Percentiles rank a stretch among this genome's conserved stretches.
Evolutionary conservation across 1,284 basidiomycete species (phyloP).

Genomic region (Psilocybe mexicana): DNA sequence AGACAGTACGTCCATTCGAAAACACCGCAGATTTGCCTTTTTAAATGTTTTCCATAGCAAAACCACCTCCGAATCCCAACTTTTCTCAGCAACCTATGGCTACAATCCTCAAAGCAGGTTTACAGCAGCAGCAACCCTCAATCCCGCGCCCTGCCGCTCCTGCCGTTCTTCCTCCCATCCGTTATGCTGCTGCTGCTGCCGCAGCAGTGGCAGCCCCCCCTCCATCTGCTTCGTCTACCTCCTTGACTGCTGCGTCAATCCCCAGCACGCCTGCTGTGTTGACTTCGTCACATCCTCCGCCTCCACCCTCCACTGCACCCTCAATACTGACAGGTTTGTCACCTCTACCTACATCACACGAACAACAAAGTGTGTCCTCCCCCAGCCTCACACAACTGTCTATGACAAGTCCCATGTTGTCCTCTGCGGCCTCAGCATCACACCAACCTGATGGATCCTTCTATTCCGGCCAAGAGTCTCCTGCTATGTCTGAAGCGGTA

Average conservation of each 20-base stretch:
- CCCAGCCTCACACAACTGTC: slow-evolving; percentile 81
- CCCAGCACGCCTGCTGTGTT: slow-evolving; percentile 50
- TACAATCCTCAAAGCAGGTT: slow-evolving; percentile 71
- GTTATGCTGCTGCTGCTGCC: slow-evolving; percentile 91
- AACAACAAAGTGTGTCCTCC: slow-evolving; percentile 62
- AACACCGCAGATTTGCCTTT: slow-evolving; percentile 6
- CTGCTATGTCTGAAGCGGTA: slow-evolving; percentile 68
- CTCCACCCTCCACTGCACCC: slow-evolving; percentile 37
- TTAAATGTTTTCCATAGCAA: slow-evolving; percentile 40
- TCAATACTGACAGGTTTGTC: slow-evolving; percentile 36
- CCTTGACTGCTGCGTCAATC: slow-evolving; percentile 32
- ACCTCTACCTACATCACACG: slow-evolving; percentile 39
- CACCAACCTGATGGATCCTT: slow-evolving; percentile 71
- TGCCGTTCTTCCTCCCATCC: slow-evolving; percentile 76
- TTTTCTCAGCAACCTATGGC: slow-evolving; percentile 82
- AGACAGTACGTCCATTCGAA: slow-evolving; percentile 37
- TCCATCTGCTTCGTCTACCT: slow-evolving; percentile 26
- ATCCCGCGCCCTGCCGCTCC: slow-evolving; percentile 48
- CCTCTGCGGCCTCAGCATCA: slow-evolving; percentile 73
- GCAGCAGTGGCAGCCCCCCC: slow-evolving; percentile 69
- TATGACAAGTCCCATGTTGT: slow-evolving; percentile 74
- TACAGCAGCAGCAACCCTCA: slow-evolving; percentile 40
- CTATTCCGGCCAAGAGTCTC: slow-evolving; percentile 68
- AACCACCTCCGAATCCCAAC: slow-evolving; percentile 80
- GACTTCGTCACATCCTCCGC: slow-evolving; percentile 47